Base-by-base conservation (phyloP, 2,329 filamentous ascomycete species). In the Pseudogymnoascus verrucosus region DNA sequence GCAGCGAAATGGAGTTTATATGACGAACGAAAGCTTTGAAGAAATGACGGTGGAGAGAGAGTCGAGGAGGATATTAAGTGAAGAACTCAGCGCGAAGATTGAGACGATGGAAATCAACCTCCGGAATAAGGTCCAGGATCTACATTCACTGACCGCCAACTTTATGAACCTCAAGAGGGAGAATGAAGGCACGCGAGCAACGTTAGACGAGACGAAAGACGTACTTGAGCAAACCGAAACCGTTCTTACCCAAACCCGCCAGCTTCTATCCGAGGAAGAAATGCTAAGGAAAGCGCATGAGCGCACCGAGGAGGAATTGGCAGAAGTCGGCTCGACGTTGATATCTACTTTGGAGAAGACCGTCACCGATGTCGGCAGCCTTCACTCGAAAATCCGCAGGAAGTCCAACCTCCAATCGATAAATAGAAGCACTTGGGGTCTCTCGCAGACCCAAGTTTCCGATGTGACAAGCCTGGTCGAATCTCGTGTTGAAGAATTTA, bases 1-100 rank as follows among this genome's bases (percentile, higher is more conserved):
- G 23, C 91, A 96, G 73, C 88, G 95, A 39, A 97, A 98, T 73
- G 95, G 95, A 62, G 93, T 99, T 1, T 98, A 98, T 73, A 81
- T 99, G 36, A 89, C 93, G 0, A 89, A 91, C 64, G 92, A 96
- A 64, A 85, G 85, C 14, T 97, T 92, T 71, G 93, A 98, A 73
- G 90, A 96, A 70, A 89, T 99, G 77, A 93, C 88, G 0, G 89
- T 90, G 4, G 88, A 96, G 74, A 97, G 90, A 75, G 95, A 99
- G 75, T 96, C 93, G 1, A 84, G 93, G 62, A 84, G 91, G 11
- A 97, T 98, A 66, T 83, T 98, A 40, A 89, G 89, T 68, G 93
- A 98, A 70, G 95, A 99, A 73, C 93, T 98, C 71, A 84, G 87
- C 6, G 92, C 93, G 69, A 93, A 91, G 74, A 92, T 99, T 57